phyloP scores from a whole-genome alignment of 768 basidiomycete species.

The Mrakia hoshinonis region DNA sequence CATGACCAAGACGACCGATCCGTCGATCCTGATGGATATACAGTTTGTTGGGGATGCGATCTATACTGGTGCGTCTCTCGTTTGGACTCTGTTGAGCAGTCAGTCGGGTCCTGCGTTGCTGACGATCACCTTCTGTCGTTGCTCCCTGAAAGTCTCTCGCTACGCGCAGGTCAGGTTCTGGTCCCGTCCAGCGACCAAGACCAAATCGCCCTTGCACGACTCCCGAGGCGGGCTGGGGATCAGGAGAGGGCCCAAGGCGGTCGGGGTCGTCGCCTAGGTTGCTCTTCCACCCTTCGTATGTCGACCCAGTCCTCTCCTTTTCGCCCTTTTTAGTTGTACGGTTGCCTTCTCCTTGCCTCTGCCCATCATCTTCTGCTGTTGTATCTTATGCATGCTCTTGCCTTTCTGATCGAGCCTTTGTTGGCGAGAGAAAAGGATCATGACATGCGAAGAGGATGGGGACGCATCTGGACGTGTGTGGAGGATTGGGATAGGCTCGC shows the following conservation, averaged over 20 bases:
- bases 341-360: not conserved
- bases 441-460: no score
- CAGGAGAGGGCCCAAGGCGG: not conserved
- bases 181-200: conserved; percentile 15
- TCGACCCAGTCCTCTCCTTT: not conserved
- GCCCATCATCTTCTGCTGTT: not conserved
- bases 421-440: no score
- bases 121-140: not conserved
- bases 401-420: no score
- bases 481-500: no score
- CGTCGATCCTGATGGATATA: conserved; percentile 66
- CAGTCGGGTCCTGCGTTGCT: not conserved
- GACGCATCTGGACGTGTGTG: no score
- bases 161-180: conserved; percentile 16
- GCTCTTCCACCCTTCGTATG: not conserved
- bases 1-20: conserved; percentile 69
- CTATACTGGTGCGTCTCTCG: conserved; percentile 48
- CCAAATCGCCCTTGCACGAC: conserved; percentile 3
- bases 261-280: conserved; percentile 6
- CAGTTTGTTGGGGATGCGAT: conserved; percentile 68
- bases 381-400: no score
- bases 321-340: not conserved
- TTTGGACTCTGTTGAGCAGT: no score
- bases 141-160: conserved; percentile 13
- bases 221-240: conserved; percentile 14